Evolutionary conservation across 1,139 yeast species (phyloP).

Genomic region (Suhomyces atakaporum): DNA sequence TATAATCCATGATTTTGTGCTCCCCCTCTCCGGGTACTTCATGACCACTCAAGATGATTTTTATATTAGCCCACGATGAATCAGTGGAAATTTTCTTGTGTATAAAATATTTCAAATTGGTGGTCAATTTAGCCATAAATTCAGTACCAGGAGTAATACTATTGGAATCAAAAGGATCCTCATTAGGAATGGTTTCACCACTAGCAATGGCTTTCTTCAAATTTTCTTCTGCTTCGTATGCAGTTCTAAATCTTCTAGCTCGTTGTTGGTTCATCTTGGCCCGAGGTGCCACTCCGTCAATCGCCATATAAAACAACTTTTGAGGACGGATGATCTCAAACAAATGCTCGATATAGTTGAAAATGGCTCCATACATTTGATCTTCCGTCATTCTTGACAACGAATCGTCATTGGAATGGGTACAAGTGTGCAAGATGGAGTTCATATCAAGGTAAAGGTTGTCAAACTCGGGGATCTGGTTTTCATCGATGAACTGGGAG

Average conservation of each 20-base stretch:
- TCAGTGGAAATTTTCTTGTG: constrained; percentile 89
- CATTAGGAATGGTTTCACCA: constrained; percentile 65
- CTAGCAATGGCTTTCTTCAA: constrained; percentile 61
- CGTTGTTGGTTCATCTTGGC: constrained; percentile 99
- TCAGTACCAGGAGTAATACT: constrained; percentile 98
- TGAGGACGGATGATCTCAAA: constrained; percentile 86
- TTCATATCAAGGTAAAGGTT: constrained; percentile 96
- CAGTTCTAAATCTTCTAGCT: constrained; percentile 94
- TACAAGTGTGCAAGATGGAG: constrained; percentile 91
- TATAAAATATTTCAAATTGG: constrained; percentile 82
- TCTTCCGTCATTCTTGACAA: constrained; percentile 76
- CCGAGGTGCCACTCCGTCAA: constrained; percentile 99
- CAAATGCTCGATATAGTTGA: constrained; percentile 90
- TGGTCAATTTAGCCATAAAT: constrained; percentile 89
- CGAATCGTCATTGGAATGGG: constrained; percentile 71
- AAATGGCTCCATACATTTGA: constrained; percentile 90
- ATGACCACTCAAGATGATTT: constrained; percentile 88
- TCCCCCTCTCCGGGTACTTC: constrained; percentile 99
- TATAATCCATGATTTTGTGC: constrained; percentile 95
- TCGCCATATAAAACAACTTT: constrained; percentile 91
- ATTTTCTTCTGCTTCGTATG: constrained; percentile 86
- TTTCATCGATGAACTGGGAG: constrained; percentile 81
- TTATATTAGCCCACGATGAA: constrained; percentile 84
- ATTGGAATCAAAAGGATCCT: constrained; percentile 88
- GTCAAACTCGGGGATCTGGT: constrained; percentile 90